Percentiles rank a stretch among this genome's conserved stretches.
Evolutionary conservation across 352 stramenopile species (phyloP).

Genomic region (Phytophthora brassicae): DNA sequence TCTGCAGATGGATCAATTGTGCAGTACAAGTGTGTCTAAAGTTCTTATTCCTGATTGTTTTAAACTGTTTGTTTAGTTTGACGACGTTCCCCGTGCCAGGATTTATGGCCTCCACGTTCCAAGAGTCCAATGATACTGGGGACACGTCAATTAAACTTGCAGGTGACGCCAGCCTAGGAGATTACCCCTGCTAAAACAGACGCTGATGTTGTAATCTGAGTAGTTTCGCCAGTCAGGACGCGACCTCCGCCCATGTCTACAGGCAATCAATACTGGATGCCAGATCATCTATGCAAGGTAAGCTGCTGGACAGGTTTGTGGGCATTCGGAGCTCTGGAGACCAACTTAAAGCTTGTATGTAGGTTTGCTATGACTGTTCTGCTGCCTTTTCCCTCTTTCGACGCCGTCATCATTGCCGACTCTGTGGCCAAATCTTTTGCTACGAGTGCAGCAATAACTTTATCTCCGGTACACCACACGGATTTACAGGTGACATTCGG

Average conservation of each 20-base stretch:
- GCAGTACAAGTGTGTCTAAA: not conserved
- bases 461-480: constrained; percentile 59
- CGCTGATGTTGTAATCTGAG: constrained; percentile 2
- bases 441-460: constrained; percentile 83
- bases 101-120: constrained; percentile 50
- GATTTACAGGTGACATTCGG: constrained; percentile 56
- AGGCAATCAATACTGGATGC: constrained; percentile 84
- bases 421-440: constrained; percentile 87
- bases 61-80: constrained; percentile 52
- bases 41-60: not conserved
- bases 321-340: not conserved
- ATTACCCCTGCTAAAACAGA: not conserved
- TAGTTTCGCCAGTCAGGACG: constrained; percentile 32
- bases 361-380: constrained; percentile 87
- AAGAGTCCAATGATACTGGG: constrained; percentile 25
- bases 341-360: not conserved
- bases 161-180: not conserved
- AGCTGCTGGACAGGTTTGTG: not conserved
- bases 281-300: constrained; percentile 83
- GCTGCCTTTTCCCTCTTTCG: constrained; percentile 81
- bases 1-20: not conserved
- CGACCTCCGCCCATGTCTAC: constrained; percentile 41
- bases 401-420: constrained; percentile 83
- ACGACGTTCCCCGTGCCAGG: constrained; percentile 72
- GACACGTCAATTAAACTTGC: constrained; percentile 1